Conservation (phyloP, 2,329 filamentous ascomycete species). For the Ilyonectria mors-panacis region DNA sequence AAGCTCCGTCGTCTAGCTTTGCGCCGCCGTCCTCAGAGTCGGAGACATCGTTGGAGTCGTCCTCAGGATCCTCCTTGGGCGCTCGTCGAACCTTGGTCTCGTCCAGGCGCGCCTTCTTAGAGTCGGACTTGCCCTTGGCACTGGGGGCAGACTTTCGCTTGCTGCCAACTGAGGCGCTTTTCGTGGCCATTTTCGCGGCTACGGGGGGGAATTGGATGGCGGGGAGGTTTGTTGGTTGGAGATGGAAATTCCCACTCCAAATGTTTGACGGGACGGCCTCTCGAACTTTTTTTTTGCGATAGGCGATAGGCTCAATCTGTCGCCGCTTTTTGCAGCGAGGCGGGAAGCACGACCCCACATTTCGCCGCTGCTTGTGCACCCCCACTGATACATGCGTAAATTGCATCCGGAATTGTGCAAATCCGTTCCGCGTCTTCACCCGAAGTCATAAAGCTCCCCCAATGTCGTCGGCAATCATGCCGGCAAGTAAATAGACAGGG, state of each 20-base stretch:
- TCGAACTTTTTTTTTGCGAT: constrained; percentile 47
- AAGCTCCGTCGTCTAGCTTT: constrained; percentile 58
- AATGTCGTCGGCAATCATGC: constrained; percentile 23
- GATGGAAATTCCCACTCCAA: constrained; percentile 42
- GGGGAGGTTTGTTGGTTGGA: constrained; percentile 31
- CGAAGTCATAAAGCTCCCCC: constrained; percentile 7
- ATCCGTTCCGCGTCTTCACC: neutral
- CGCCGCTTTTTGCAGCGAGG: constrained; percentile 19
- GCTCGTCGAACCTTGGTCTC: constrained; percentile 52
- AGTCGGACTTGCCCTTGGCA: constrained; percentile 60
- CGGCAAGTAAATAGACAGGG: constrained; percentile 22
- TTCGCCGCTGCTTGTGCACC: neutral
- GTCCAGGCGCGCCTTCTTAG: constrained; percentile 67
- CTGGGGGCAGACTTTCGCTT: constrained; percentile 70
- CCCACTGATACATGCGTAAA: constrained; percentile 3
- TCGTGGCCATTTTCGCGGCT: constrained; percentile 63
- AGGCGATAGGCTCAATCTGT: constrained; percentile 27
- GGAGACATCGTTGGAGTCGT: constrained; percentile 61
- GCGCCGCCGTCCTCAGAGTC: constrained; percentile 70
- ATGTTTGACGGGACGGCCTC: constrained; percentile 16
- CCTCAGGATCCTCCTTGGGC: constrained; percentile 58
- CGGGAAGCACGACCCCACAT: constrained; percentile 9
- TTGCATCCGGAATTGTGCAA: neutral
- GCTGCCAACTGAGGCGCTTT: constrained; percentile 61
- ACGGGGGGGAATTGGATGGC: constrained; percentile 12